Evolutionary conservation across 805 yeast species (phyloP), one percentile per base, ranked within the genome.

Genomic region (Metschnikowia aberdeeniae): DNA sequence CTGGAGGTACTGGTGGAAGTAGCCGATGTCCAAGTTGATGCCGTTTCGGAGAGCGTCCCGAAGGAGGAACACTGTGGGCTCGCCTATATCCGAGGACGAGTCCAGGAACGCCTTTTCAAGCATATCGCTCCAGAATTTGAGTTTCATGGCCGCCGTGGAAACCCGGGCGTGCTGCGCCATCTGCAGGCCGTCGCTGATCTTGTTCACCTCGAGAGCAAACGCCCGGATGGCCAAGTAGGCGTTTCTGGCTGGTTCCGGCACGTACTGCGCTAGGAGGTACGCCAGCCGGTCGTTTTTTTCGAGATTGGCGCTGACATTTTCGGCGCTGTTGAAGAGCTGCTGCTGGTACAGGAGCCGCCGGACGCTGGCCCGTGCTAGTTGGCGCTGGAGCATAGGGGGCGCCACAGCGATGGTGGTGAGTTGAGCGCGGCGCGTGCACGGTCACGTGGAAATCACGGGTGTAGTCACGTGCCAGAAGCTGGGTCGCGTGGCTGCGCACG

Each of bases 51-150:
- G 47, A 0, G 82, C 71, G 40, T 78, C 77, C 13, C 80, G 64
- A 10, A 87, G 52, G 35, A 87, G 63, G n/a, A 80, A 64, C 3
- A 81, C 79, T 5, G 80, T 76, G 1, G 95, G 92, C 53, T 82
- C 89, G 0, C 80, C 80, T 12, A 79, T 66, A 10, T 51, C 54
- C 40, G 66, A 64, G 14, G 35, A 4, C 36, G 64, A 55, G 12
- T 63, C 67, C 31, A 60, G 47, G 50, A 74, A 73, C 6, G 80
- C 68, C 47, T 70, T 72, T 32, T 72, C 69, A 6, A 87, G 46
- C 47, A 77, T 69, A 41, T 84, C 85, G 49, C 80, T 73, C 95
- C 95, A 88, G 61, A 84, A 85, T 53, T 81, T 80, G 59, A 85
- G 78, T 55, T 85, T 81, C 58, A 86, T 45, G 61, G 74, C 75